Evolutionary conservation across 2,329 filamentous ascomycete genomes (phyloP).

Genomic region (Colletotrichum sp.): DNA sequence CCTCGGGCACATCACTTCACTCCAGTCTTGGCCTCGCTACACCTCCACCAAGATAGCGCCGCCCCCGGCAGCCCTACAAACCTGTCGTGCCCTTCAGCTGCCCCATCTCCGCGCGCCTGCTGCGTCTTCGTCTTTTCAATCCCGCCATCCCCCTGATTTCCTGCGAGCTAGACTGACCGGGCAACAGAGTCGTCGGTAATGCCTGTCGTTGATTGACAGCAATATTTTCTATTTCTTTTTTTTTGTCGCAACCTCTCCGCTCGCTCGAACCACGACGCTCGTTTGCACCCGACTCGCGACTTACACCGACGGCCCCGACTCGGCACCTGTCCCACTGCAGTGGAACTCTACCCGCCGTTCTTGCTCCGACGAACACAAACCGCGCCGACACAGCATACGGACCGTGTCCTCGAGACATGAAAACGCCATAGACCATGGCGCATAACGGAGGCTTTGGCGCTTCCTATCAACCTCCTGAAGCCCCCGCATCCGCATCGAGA

Average conservation of each 20-base stretch:
- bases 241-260: neutral
- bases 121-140: neutral
- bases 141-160: neutral
- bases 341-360: neutral
- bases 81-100: conserved; percentile 1
- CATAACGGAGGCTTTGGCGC: conserved; percentile 23
- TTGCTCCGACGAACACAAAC: neutral
- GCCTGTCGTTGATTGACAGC: neutral
- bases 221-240: neutral
- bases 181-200: neutral
- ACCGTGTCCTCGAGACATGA: conserved; percentile 12
- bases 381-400: neutral
- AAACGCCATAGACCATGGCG: conserved; percentile 6
- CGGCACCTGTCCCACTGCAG: neutral
- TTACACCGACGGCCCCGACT: neutral
- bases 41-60: neutral
- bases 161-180: neutral
- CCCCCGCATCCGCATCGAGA: neutral
- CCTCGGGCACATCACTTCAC: neutral
- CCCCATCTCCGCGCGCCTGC: neutral
- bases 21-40: neutral
- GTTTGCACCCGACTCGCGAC: neutral
- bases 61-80: conserved; percentile 14
- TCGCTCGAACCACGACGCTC: neutral
- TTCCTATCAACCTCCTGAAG: conserved; percentile 28